Evolutionary conservation across 2,329 filamentous ascomycete species (phyloP).

Genomic region (Thelonectria discophora): DNA sequence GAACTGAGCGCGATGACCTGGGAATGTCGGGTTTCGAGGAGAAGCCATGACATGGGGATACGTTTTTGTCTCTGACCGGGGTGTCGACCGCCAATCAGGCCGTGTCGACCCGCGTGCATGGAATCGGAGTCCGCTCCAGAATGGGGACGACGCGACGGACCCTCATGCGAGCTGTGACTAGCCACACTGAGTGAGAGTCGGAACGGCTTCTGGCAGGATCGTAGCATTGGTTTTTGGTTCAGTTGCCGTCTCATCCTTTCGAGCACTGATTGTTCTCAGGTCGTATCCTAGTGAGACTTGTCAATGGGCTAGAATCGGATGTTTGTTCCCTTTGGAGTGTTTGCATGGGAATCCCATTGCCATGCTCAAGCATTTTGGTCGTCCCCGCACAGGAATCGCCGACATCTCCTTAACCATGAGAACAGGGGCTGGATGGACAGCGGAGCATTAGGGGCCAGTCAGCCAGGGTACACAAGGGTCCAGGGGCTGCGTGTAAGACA

Average conservation of each 20-base stretch:
- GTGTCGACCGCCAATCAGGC: slow-evolving; percentile 43
- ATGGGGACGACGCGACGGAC: slow-evolving; percentile 31
- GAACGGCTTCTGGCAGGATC: neutral
- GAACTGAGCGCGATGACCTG: slow-evolving; percentile 29
- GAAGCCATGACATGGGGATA: slow-evolving; percentile 28
- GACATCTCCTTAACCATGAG: slow-evolving; percentile 16
- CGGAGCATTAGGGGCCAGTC: slow-evolving; percentile 38
- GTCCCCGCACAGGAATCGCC: slow-evolving; percentile 30
- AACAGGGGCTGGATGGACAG: slow-evolving; percentile 5
- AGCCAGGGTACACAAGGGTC: slow-evolving; percentile 30
- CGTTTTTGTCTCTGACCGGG: slow-evolving; percentile 30
- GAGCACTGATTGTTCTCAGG: slow-evolving; percentile 14
- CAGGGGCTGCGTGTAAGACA: slow-evolving; percentile 29
- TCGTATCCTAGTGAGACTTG: neutral
- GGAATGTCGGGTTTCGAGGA: slow-evolving; percentile 25
- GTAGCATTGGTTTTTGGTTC: slow-evolving; percentile 5
- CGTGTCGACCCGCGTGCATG: slow-evolving; percentile 36
- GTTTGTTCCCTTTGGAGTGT: slow-evolving; percentile 9
- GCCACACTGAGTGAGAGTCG: slow-evolving; percentile 20
- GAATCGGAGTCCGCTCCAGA: slow-evolving; percentile 33
- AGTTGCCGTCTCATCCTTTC: slow-evolving; percentile 23
- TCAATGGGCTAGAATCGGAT: slow-evolving; percentile 11
- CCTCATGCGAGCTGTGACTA: slow-evolving; percentile 29
- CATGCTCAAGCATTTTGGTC: slow-evolving; percentile 16
- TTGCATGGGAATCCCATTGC: slow-evolving; percentile 18